Base-by-base conservation (phyloP, 345 rosid genomes). In the Microthlaspi erraticum region DNA sequence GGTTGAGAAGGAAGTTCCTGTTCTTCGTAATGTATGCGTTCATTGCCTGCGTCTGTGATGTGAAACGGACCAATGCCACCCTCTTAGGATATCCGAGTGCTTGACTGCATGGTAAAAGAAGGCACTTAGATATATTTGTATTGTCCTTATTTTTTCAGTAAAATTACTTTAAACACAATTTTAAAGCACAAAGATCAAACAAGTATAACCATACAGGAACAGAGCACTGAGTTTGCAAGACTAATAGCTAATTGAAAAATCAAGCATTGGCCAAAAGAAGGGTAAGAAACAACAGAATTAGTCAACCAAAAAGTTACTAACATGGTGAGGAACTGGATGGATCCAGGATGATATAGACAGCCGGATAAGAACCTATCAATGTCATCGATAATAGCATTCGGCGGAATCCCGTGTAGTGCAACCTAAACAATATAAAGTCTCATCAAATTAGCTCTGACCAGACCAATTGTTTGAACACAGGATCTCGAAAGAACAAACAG, bases 281-380 rank as follows among this genome's bases (percentile, higher is more conserved):
- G 23, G 53, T 59, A 66, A 19, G 11, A 66, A 52, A 49, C 26
- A 60, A 16, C 33, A 8, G 23, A 55, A 17, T 18, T 12, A 13
- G 56, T 18, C 10, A 73, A 57, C 29, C 5, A 44, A 55, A 60
- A 14, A 68, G n/a, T 37, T 8, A 78, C 81, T 75, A 23, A 87
- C 96, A 82, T 79, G 42, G 53, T 7, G 52, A 71, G 32, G 26
- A 72, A 34, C 60, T 72, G 76, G 61, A 85, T 75, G 45, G 91
- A 78, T 17, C 88, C 84, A 14, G 81, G 61, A 58, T 85, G 76
- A 68, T 50, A 88, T 26, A 84, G 82, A 78, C 85, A 92, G 34
- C 93, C 91, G 16, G 85, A 79, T 46, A 92, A 77, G 77, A 90
- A 85, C 79, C 90, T 86, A 31, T 90, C 97, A 12, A 88, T 44